Conservation (phyloP, 192 early-diverging fungal genomes). For the Spizellomyces punctatus region DNA sequence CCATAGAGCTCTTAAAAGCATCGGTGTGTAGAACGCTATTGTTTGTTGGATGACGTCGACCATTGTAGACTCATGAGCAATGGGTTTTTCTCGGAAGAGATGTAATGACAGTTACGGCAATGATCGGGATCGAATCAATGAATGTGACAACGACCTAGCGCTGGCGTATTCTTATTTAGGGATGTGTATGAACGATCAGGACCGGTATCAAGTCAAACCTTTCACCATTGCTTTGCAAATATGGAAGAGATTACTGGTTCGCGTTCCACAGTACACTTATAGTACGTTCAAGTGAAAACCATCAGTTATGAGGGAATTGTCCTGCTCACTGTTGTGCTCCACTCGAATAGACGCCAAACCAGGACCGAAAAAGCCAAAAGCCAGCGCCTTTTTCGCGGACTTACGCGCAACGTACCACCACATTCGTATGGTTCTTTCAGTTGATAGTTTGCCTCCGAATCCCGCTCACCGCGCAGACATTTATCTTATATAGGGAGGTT, state of each 20-base stretch:
- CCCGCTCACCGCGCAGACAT: too few species aligned
- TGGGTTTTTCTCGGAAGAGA: too few species aligned
- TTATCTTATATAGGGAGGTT: constrained; percentile 26
- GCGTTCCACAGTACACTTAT: constrained; percentile 39
- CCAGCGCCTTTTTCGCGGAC: constrained; percentile 44
- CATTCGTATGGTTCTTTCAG: constrained; percentile 31
- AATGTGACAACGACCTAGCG: constrained; percentile 55
- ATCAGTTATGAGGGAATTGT: constrained; percentile 6
- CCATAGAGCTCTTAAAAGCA: constrained; percentile 30
- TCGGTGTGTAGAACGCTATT: constrained; percentile 1
- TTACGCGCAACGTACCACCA: constrained; percentile 54
- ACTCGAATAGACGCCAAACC: not conserved
- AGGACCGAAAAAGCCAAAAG: constrained; percentile 27
- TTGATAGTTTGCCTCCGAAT: too few species aligned
- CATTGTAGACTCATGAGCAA: too few species aligned
- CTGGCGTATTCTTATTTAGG: constrained; percentile 63
- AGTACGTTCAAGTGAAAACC: not conserved
- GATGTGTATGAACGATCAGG: constrained; percentile 45
- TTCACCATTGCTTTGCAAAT: constrained; percentile 60
- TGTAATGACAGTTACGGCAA: too few species aligned
- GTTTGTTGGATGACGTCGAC: too few species aligned
- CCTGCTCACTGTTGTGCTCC: constrained; percentile 7
- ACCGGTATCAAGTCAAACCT: constrained; percentile 29
- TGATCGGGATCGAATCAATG: too few species aligned
- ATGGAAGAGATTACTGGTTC: constrained; percentile 59